These are phyloP conservation scores for Fusarium transvaalense DNA, from an alignment of 2,329 filamentous ascomycete genomes.

Conservation along the genomic window DNA sequence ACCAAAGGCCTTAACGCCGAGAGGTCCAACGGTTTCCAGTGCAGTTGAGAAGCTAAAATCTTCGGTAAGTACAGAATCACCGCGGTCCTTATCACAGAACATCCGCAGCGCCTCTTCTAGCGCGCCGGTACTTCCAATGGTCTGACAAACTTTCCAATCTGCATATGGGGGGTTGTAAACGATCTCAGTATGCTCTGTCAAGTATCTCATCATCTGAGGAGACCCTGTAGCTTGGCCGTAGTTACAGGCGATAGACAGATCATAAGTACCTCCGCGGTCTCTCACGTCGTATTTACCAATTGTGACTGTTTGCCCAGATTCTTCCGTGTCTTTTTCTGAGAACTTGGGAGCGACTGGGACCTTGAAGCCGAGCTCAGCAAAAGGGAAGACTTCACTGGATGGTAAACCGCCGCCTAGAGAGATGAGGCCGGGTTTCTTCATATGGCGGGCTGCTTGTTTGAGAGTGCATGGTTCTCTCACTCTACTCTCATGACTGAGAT, in stretches of 20 bases:
- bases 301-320: conserved; percentile 69
- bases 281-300: conserved; percentile 88
- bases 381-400: conserved; percentile 91
- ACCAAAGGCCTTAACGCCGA: conserved; percentile 66
- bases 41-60: conserved; percentile 90
- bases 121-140: conserved; percentile 85
- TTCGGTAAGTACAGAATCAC: conserved; percentile 86
- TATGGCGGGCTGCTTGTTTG: conserved; percentile 82
- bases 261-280: conserved; percentile 67
- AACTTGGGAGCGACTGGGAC: conserved; percentile 78
- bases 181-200: conserved; percentile 96
- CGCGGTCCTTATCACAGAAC: conserved; percentile 76
- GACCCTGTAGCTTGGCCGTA: conserved; percentile 90
- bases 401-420: conserved; percentile 93
- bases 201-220: conserved; percentile 87
- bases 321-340: conserved; percentile 74
- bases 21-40: conserved; percentile 67
- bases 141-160: conserved; percentile 89
- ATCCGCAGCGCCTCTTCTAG: conserved; percentile 87
- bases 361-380: conserved; percentile 80
- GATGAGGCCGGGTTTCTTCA: conserved; percentile 86
- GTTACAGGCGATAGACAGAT: conserved; percentile 90
- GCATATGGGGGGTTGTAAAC: conserved; percentile 87
- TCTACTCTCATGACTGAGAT: conserved; percentile 73
- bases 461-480: conserved; percentile 75